A percentile compares a stretch with the other conserved stretches of the same genome.
Conservation (phyloP, 1,284 basidiomycete genomes). For the Veloboletus limbatus region DNA sequence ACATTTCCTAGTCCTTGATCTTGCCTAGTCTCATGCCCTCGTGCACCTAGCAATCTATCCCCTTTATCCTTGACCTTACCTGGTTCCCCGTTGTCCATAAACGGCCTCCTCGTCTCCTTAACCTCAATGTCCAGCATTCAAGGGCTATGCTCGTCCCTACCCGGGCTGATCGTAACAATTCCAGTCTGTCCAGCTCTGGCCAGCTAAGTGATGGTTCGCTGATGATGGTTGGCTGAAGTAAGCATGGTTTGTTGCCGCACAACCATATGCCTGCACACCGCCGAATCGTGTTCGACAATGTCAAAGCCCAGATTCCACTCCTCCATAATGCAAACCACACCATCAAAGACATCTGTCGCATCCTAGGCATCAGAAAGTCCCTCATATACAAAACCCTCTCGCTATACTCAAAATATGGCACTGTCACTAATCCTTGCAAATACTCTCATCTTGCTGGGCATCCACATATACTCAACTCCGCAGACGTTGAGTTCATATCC, state of each 20-base stretch:
- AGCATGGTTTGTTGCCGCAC: background rate
- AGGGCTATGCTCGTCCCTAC: no score
- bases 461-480: background rate
- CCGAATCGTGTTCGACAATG: background rate
- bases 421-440: background rate
- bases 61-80: no score
- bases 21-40: no score
- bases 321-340: background rate
- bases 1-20: no score
- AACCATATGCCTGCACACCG: background rate
- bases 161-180: no score
- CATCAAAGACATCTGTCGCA: slow-evolving; percentile 2
- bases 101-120: no score
- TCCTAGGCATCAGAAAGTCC: slow-evolving; percentile 1
- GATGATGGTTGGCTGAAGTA: no score
- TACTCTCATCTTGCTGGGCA: background rate
- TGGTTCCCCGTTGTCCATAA: no score
- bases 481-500: background rate
- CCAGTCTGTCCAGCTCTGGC: no score
- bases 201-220: no score
- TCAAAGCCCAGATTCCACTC: slow-evolving; percentile 5
- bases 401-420: slow-evolving; percentile 2
- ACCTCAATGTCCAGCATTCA: no score
- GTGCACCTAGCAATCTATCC: no score
- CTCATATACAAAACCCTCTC: background rate